These are phyloP conservation scores for Blastocladiella emersonii DNA, from an alignment of 371 early-diverging fungal species.

Conservation along the genomic window DNA sequence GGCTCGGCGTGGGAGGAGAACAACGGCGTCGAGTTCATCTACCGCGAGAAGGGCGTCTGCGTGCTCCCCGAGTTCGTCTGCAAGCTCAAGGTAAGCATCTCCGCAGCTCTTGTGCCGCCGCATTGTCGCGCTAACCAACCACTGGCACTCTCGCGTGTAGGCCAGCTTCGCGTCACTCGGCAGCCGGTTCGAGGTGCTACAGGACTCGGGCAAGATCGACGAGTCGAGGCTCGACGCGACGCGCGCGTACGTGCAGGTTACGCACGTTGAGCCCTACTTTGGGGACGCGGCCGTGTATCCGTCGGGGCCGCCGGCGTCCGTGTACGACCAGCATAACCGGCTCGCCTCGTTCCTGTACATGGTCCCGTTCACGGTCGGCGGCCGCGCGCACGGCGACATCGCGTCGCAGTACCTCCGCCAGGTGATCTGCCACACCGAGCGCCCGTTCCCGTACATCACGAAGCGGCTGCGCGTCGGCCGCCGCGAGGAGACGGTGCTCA, in stretches of 20 bases:
- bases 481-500: conserved; percentile 4
- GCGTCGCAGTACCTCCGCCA: conserved; percentile 10
- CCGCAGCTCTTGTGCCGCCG: background rate
- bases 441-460: conserved; percentile 10
- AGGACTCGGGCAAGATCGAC: conserved; percentile 12
- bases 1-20: conserved; percentile 7
- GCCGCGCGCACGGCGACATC: conserved; percentile 10
- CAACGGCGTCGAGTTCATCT: conserved; percentile 10
- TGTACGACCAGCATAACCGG: background rate
- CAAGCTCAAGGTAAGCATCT: background rate
- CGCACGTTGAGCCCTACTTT: conserved; percentile 13
- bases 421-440: background rate
- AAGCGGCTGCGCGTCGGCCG: conserved; percentile 8
- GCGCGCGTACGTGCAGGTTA: conserved; percentile 11
- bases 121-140: background rate
- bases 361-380: conserved; percentile 9
- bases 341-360: conserved; percentile 7
- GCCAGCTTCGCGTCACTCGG: background rate
- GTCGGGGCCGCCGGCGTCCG: background rate
- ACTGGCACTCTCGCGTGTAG: background rate
- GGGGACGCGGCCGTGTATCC: background rate
- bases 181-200: conserved; percentile 5
- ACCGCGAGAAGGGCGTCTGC: conserved; percentile 6
- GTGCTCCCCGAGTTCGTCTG: conserved; percentile 7
- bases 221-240: conserved; percentile 6